Base-by-base conservation (phyloP, 2,329 filamentous ascomycete species). In the Cladosporium sp. region DNA sequence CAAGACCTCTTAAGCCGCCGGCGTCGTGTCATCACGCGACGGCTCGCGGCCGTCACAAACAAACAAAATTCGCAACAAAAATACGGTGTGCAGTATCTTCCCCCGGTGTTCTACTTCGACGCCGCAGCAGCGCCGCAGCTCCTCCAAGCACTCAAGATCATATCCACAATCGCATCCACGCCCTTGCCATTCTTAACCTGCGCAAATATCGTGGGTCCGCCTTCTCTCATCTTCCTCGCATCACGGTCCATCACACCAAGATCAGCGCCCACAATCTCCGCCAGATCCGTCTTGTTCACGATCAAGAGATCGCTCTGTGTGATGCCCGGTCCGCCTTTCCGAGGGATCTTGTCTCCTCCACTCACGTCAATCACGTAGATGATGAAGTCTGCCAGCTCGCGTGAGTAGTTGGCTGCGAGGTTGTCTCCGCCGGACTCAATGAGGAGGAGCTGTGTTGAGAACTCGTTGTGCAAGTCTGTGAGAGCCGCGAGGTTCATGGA, bases 351-450 rank as follows among this genome's bases (percentile, higher is more conserved):
- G 75, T 99, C 94, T 12, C 94, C 94, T 20, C 94, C 94, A 58
- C 87, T 89, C 17, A 99, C 94, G 75, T 99, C 94, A 67, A 99
- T 97, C 30, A 99, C 94, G 74, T 99, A 99, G 76, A 99, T 88
- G 75, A 99, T 99, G 74, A 89, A 99, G 75, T 99, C 94, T 1
- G 94, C 94, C 65, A 99, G 80, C 76, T 99, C 94, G 59, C 94
- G 84, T 58, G 85, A 90, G 82, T 99, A 99, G 80, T 99, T 99
- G 3, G 94, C 94, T 0, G 94, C 94, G 1, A 99, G 84, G 74
- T 99, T 99, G 74, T 99, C 94, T 59, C 94, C 94, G 45, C 94
- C 94, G 17, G 87, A 92, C 77, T 99, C 94, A 72, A 99, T 99
- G 42, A 99, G 85, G 22, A 99, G 83, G 20, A 99, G 75, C 71